A percentile compares a stretch with the other conserved stretches of the same genome.
Conservation (phyloP, 306 rosid genomes). For the Quillaja saponaria region DNA sequence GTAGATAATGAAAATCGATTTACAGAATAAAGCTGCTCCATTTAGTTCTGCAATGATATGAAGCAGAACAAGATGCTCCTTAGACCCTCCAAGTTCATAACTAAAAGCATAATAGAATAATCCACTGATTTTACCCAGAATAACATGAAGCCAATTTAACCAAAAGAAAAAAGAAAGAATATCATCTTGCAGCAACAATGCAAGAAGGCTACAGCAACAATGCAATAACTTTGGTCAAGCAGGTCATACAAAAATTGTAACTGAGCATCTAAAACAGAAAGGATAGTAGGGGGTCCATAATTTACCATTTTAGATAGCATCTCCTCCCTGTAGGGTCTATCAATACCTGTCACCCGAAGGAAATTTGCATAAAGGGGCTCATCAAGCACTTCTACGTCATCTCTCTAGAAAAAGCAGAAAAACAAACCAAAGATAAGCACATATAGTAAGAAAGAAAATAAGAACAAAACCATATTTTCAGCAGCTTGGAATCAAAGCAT, state of each 20-base stretch:
- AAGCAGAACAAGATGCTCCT: conserved; percentile 14
- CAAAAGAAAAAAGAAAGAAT: background rate
- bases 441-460: background rate
- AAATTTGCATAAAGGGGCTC: conserved; percentile 79
- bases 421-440: conserved; percentile 15
- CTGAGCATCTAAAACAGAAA: too few species aligned
- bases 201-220: too few species aligned
- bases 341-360: conserved; percentile 58
- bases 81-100: background rate
- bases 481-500: background rate
- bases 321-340: conserved; percentile 74
- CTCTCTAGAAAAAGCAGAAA: conserved; percentile 48
- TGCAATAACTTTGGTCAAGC: background rate
- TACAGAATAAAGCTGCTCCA: background rate
- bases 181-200: too few species aligned
- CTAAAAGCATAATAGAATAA: background rate
- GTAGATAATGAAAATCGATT: conserved; percentile 4
- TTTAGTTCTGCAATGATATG: conserved; percentile 4
- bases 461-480: background rate
- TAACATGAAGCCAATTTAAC: too few species aligned
- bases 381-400: conserved; percentile 76
- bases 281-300: too few species aligned
- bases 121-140: conserved; percentile 9
- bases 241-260: too few species aligned
- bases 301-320: conserved; percentile 62